Percentiles rank a stretch among this genome's conserved stretches.
Conservation (phyloP, 495 filamentous ascomycete genomes). For the Schizothecium vesticola region DNA sequence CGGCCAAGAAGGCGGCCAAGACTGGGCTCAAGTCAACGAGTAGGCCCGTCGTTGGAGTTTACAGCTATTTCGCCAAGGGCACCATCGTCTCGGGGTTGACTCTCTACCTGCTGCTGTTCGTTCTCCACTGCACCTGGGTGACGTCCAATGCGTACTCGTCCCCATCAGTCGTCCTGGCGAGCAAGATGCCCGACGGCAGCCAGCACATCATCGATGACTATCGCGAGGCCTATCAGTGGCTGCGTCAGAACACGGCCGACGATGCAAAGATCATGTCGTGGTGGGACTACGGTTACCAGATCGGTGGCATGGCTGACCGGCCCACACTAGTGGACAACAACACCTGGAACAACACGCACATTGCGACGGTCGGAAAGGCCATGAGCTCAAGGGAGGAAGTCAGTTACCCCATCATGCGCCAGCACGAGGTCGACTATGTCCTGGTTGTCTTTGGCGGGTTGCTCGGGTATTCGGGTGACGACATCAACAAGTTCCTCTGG, state of each 20-base stretch:
- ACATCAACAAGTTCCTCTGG: slow-evolving; percentile 99
- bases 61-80: slow-evolving; percentile 71
- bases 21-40: slow-evolving; percentile 61
- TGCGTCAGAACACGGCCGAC: slow-evolving; percentile 89
- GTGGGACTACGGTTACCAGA: slow-evolving; percentile 99
- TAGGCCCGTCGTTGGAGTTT: slow-evolving; percentile 75
- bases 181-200: slow-evolving; percentile 84
- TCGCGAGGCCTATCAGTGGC: slow-evolving; percentile 99
- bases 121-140: slow-evolving; percentile 98
- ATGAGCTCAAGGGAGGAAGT: slow-evolving; percentile 98
- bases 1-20: slow-evolving; percentile 48
- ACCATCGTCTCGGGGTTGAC: slow-evolving; percentile 65
- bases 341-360: slow-evolving; percentile 99
- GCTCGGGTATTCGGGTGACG: slow-evolving; percentile 97
- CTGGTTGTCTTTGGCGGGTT: slow-evolving; percentile 95
- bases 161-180: slow-evolving; percentile 93
- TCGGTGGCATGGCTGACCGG: slow-evolving; percentile 98
- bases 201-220: slow-evolving; percentile 99
- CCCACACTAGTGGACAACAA: slow-evolving; percentile 99
- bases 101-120: slow-evolving; percentile 84
- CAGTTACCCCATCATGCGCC: slow-evolving; percentile 94
- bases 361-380: slow-evolving; percentile 97
- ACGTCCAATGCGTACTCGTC: slow-evolving; percentile 98
- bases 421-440: slow-evolving; percentile 98
- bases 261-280: slow-evolving; percentile 99